Evolutionary conservation across 371 early-diverging fungal genomes (phyloP), one percentile per base, ranked within the genome.

Genomic region (Haplosporangium sp.): DNA sequence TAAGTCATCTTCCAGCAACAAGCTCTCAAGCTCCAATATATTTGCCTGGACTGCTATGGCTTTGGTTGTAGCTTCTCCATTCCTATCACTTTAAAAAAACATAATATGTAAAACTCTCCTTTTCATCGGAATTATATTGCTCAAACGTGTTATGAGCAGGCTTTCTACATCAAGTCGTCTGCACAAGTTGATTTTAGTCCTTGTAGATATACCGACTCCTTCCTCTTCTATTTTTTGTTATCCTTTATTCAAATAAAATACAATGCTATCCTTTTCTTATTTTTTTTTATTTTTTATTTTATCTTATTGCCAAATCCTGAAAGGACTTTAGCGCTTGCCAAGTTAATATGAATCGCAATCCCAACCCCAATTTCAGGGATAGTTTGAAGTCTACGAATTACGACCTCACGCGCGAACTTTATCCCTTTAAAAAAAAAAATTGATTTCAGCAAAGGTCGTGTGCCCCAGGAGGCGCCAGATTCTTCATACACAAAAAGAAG

Each of bases 21-120:
- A 61, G 58, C 52, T 66, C 4, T 63, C 60, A n/a, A 45, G 63
- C 38, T 59, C 58, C 13, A 39, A 44, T 15, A 47, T 52, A n/a
- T 17, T 72, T 8, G 64, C 70, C 15, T 67, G 65, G 69, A 50
- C 71, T 34, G 64, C 65, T 17, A 57, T 78, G 13, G 73, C 62
- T n/a, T 37, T 78, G 42, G 40, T 78, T 62, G 74, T 63, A 6
- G 37, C 35, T 4, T 66, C 74, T 15, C 53, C 53, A 2, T 11
- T 78, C 20, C 50, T 78, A 17, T 53, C 73, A 6, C 45, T 72
- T 11, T 77, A 61, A 40, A 44, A 44, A 44, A 61, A 61, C 17
- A 17, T 34, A 61, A 19, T 42, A 60, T 17, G 20, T 2, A 60
- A 60, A 39, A 27, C 27, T 8, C 35, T 55, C 35, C 35, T 35